Evolutionary conservation across 2,329 filamentous ascomycete genomes (phyloP), one percentile per base, ranked within the genome.

Genomic region (Colletotrichum liaoningense): DNA sequence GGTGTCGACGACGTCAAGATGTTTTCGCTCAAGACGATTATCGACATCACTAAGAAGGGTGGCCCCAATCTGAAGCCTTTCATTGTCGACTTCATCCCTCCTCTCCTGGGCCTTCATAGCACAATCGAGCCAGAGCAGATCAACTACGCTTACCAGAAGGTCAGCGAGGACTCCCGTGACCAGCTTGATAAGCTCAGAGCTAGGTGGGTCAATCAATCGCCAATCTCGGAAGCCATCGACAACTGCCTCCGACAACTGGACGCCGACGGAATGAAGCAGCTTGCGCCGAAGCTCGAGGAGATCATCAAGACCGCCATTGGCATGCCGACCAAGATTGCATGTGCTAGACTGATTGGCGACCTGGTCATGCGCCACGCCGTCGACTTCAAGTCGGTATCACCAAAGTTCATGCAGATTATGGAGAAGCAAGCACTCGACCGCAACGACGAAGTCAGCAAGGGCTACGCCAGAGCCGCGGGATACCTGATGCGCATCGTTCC

Each of bases 271-370:
- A 96, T 98, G 91, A 88, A 88, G 58, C 87, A 91, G 24, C 87
- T 98, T 11, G 91, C 92, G 46, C 91, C 92, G 2, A 90, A 87
- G 57, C 88, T 99, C 0, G 93, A 97, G 80, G 88, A 89, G 35
- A 92, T 93, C 0, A 94, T 98, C 83, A 97, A 96, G 80, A 92
- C 89, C 30, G 94, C 95, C 1, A 92, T 99, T 49, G 96, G 95
- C 1, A 92, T 98, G 83, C 96, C 96, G 2, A 97, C 95, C 0
- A 98, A 98, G 84, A 93, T 98, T 60, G 97, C 95, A 49, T 97
- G 95, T 79, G 94, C 93, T 75, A 91, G 95, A 68, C 92, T 98
- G 2, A 87, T 99, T 38, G 93, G 94, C 8, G 95, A 94, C 0
- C 88, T 99, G 8, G 94, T 94, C 63, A 96, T 95, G 63, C 91